Conservation (phyloP, 2,329 filamentous ascomycete species). For the Neonectria magnoliae region DNA sequence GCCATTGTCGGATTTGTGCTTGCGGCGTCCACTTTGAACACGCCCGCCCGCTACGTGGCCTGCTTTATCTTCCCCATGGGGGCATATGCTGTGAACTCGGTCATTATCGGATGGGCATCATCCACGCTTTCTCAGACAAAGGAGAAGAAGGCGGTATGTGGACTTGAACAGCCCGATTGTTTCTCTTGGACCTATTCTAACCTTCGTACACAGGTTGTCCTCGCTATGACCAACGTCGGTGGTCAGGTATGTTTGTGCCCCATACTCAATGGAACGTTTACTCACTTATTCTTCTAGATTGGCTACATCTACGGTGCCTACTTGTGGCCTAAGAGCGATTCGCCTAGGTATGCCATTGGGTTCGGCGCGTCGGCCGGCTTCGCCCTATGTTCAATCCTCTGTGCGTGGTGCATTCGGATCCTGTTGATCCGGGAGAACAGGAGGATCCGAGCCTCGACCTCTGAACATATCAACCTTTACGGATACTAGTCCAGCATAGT, state of each 20-base stretch:
- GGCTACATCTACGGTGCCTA: conserved; percentile 63
- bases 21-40: conserved; percentile 51
- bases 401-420: conserved; percentile 55
- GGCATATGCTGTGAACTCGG: conserved; percentile 57
- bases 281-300: conserved; percentile 36
- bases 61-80: conserved; percentile 56
- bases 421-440: conserved; percentile 55
- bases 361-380: conserved; percentile 57
- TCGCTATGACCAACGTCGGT: conserved; percentile 60
- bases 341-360: conserved; percentile 56
- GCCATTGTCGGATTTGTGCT: conserved; percentile 56
- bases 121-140: conserved; percentile 57
- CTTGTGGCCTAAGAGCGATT: conserved; percentile 57
- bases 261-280: background rate
- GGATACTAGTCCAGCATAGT: conserved; percentile 45
- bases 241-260: conserved; percentile 42
- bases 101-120: conserved; percentile 58
- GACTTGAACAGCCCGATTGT: background rate
- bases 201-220: conserved; percentile 40
- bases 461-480: conserved; percentile 50
- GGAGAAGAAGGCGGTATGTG: conserved; percentile 57
- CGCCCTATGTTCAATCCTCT: conserved; percentile 48
- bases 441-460: conserved; percentile 48
- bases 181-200: background rate
- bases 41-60: conserved; percentile 52